Percentiles rank a stretch among this genome's conserved stretches.
These are phyloP conservation scores for Cladosporium cucumerinum DNA, from an alignment of 2,329 filamentous ascomycete species.

Conservation along the genomic window DNA sequence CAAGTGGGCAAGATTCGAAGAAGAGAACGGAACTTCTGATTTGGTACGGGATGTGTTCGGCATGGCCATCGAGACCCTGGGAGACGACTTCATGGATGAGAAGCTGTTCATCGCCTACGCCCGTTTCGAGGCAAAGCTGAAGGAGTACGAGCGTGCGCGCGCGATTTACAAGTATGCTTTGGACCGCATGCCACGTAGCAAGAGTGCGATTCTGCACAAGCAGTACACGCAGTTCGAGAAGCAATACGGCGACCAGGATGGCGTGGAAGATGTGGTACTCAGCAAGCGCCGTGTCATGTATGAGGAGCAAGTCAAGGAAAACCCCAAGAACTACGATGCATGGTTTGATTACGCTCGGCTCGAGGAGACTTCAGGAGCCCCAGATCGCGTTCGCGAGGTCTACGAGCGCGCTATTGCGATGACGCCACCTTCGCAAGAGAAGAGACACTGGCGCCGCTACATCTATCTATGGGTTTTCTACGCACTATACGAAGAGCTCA, in stretches of 20 bases:
- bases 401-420: slow-evolving; percentile 96
- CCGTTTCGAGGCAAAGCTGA: slow-evolving; percentile 89
- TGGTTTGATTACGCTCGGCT: slow-evolving; percentile 95
- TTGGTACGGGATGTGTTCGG: slow-evolving; percentile 90
- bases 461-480: slow-evolving; percentile 99
- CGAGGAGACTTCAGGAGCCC: slow-evolving; percentile 80
- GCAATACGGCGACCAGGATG: slow-evolving; percentile 89
- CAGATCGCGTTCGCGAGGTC: slow-evolving; percentile 80
- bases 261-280: slow-evolving; percentile 93
- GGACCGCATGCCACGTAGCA: slow-evolving; percentile 84
- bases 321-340: slow-evolving; percentile 91
- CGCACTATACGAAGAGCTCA: slow-evolving; percentile 89
- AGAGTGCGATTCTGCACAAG: slow-evolving; percentile 80
- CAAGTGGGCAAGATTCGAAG: slow-evolving; percentile 96
- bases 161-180: slow-evolving; percentile 97
- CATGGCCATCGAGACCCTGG: slow-evolving; percentile 79
- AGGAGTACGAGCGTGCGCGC: slow-evolving; percentile 88
- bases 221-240: slow-evolving; percentile 98
- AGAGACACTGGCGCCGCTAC: slow-evolving; percentile 94
- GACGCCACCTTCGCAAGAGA: slow-evolving; percentile 90
- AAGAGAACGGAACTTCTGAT: slow-evolving; percentile 90
- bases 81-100: slow-evolving; percentile 95
- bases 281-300: slow-evolving; percentile 90
- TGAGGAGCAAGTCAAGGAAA: slow-evolving; percentile 90
- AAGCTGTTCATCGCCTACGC: slow-evolving; percentile 93